Evolutionary conservation across 1,284 basidiomycete genomes (phyloP), one percentile per base, ranked within the genome.

Genomic region (Stygiomarasmius scandens): DNA sequence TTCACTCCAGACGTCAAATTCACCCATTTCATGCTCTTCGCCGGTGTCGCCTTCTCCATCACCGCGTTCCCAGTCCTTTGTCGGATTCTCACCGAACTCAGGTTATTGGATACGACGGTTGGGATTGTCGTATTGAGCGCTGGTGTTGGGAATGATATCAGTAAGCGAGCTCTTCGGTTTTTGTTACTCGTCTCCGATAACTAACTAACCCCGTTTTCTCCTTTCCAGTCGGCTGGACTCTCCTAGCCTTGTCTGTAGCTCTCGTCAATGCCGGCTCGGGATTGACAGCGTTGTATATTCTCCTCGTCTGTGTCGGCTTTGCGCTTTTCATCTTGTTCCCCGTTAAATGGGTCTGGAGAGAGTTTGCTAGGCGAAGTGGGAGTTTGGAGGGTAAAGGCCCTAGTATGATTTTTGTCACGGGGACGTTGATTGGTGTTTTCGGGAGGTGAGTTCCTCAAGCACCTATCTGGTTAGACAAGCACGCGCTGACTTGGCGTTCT

Each of bases 61-160:
- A 98, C 95, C 0, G 95, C 95, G 0, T 96, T 96, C 71, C 92
- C 90, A 0, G 96, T 99, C 3, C 82, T 98, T 3, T 98, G 96
- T 70, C 89, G 96, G 50, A 93, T 95, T 63, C 77, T 95, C 50
- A 89, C 89, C 0, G 87, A 89, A 66, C 78, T 91, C 32, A 89
- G 90, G 73, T 80, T 99, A 1, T 82, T 98, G 55, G 92, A 96
- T 61, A 97, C 95, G 6, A 92, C 89, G 0, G 95, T 99, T 45
- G 97, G 96, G 9, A 89, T 96, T 55, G 89, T 97, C 27, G 94
- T 93, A 3, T 84, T 99, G 3, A 92, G 92, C 1, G 96, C 96
- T 0, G 95, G 96, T 49, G 94, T 98, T 1, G 94, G 90, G 2
- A 98, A 97, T 73, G 96, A 90, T 65, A 86, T 91, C 64, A 70